A percentile compares a stretch with the other conserved stretches of the same genome.
These are phyloP conservation scores for Saitoella complicata DNA, from an alignment of 805 yeast species.

Conservation along the genomic window DNA sequence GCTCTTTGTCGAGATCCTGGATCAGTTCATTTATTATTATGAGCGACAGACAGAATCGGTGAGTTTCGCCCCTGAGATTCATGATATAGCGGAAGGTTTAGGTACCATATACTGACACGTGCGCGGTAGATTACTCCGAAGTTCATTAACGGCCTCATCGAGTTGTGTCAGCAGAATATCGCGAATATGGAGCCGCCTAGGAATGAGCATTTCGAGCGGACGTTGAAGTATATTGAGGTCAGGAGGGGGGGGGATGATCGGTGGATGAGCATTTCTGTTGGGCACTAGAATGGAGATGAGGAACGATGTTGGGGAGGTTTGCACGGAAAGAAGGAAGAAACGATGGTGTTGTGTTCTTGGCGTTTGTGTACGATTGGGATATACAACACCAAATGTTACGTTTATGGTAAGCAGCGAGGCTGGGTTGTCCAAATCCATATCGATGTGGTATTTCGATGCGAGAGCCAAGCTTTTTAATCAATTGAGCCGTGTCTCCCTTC, in stretches of 20 bases:
- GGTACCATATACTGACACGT: neutral
- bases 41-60: constrained; percentile 59
- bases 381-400: too few species aligned
- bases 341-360: too few species aligned
- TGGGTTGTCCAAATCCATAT: too few species aligned
- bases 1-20: constrained; percentile 76
- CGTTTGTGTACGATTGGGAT: too few species aligned
- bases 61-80: constrained; percentile 29
- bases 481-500: too few species aligned
- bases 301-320: too few species aligned
- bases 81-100: neutral
- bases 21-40: constrained; percentile 70
- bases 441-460: too few species aligned
- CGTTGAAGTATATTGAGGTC: constrained; percentile 49
- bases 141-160: constrained; percentile 75
- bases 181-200: constrained; percentile 1
- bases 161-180: constrained; percentile 33
- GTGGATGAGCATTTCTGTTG: constrained; percentile 16
- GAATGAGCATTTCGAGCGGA: constrained; percentile 46
- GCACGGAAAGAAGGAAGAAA: too few species aligned
- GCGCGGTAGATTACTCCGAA: constrained; percentile 17
- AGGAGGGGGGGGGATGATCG: constrained; percentile 58
- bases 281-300: too few species aligned
- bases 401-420: too few species aligned
- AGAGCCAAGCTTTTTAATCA: too few species aligned